These are phyloP conservation scores for Cystobasidium slooffiae DNA, from an alignment of 1,284 basidiomycete genomes.

Conservation along the genomic window DNA sequence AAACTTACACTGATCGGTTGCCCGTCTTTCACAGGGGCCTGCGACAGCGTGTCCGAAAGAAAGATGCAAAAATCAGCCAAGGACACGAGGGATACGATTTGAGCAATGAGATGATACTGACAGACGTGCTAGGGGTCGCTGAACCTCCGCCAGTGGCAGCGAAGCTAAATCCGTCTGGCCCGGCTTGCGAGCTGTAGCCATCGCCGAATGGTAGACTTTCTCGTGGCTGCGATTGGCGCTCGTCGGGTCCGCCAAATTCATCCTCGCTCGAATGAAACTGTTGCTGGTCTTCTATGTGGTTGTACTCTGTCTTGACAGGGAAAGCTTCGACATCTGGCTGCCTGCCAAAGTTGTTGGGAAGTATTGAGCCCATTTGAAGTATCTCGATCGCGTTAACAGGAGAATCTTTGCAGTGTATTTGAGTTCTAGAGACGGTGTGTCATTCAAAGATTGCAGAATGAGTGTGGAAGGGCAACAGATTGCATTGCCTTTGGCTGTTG, in stretches of 20 bases:
- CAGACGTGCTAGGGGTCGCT: too few species aligned
- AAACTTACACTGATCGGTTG: slow-evolving; percentile 15
- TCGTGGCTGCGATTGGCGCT: not conserved
- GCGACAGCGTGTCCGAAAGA: not conserved
- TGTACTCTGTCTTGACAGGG: slow-evolving; percentile 7
- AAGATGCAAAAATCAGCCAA: not conserved
- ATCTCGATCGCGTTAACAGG: slow-evolving; percentile 2
- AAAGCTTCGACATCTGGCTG: not conserved
- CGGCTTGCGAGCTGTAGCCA: not conserved
- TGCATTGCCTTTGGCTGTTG: not conserved
- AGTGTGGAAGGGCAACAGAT: not conserved
- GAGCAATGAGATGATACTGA: too few species aligned
- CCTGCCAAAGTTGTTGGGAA: not conserved
- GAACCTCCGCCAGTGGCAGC: too few species aligned
- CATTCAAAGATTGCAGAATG: too few species aligned
- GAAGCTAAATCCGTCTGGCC: too few species aligned
- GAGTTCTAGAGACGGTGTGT: not conserved
- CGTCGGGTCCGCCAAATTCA: not conserved
- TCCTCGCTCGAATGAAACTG: slow-evolving; percentile 18
- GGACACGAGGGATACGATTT: too few species aligned
- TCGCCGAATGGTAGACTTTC: not conserved
- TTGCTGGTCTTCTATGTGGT: not conserved
- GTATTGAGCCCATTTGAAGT: slow-evolving; percentile 16
- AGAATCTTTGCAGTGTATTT: not conserved
- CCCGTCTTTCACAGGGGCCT: not conserved